These are phyloP conservation scores for Macrolepiota albuminosa DNA, from an alignment of 768 basidiomycete genomes.

Conservation along the genomic window DNA sequence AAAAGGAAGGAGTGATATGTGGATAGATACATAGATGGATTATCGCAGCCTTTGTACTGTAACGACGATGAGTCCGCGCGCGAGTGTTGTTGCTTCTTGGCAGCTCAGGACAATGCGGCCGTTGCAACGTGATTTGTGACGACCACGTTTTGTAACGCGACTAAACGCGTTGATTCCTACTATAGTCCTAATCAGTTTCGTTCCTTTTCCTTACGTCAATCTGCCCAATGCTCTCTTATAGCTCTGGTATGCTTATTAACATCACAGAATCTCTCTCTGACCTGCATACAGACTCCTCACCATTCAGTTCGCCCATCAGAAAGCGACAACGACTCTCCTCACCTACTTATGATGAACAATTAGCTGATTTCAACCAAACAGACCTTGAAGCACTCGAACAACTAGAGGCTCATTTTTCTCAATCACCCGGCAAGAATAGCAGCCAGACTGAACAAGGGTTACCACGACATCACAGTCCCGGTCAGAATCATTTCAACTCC, in stretches of 20 bases:
- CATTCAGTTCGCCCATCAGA: slow-evolving; percentile 38
- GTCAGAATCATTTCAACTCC: neutral
- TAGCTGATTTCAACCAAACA: slow-evolving; percentile 47
- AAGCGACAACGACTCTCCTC: slow-evolving; percentile 66
- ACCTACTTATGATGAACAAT: slow-evolving; percentile 56
- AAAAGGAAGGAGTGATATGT: neutral
- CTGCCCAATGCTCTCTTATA: neutral
- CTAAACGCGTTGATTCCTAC: slow-evolving; percentile 18
- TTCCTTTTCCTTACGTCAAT: neutral
- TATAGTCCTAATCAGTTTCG: neutral
- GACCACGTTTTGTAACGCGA: slow-evolving; percentile 18
- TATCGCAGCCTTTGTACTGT: neutral
- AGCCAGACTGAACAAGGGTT: neutral
- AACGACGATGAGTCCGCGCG: neutral
- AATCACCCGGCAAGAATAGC: slow-evolving; percentile 8
- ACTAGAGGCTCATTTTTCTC: slow-evolving; percentile 38
- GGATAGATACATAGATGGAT: neutral
- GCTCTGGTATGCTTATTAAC: slow-evolving; percentile 1
- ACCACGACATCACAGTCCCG: neutral
- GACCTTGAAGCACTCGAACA: slow-evolving; percentile 52
- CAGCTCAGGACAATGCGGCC: neutral
- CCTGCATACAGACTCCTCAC: slow-evolving; percentile 19
- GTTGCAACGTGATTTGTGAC: slow-evolving; percentile 10
- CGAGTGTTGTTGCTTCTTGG: neutral
- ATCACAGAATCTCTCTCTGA: neutral